A percentile compares a stretch with the other conserved stretches of the same genome.
Evolutionary conservation across 345 rosid genomes (phyloP).

Genomic region (Syzygium aqueum): DNA sequence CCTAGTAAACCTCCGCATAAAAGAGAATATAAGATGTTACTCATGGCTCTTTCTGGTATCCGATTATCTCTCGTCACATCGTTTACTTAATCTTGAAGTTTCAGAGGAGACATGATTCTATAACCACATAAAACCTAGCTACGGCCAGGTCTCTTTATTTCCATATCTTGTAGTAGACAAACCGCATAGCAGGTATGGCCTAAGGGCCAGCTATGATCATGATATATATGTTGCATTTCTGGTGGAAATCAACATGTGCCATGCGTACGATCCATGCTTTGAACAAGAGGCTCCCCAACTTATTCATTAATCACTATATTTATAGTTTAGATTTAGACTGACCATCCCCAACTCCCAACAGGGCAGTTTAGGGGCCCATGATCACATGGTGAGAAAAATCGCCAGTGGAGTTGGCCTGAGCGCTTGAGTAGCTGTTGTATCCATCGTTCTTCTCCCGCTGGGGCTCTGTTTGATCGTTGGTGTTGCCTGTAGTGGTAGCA

Average conservation of each 20-base stretch:
- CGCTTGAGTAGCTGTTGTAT: background rate
- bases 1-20: background rate
- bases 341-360: background rate
- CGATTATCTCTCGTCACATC: background rate
- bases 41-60: background rate
- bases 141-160: background rate
- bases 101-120: background rate
- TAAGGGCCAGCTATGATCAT: background rate
- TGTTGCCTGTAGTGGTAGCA: background rate
- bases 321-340: background rate
- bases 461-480: background rate
- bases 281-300: background rate
- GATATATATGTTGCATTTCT: background rate
- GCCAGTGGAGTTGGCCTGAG: background rate
- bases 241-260: background rate
- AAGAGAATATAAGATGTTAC: background rate
- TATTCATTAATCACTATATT: too few relatives aligned
- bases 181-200: background rate
- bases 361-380: background rate
- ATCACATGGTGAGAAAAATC: background rate
- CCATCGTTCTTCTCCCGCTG: background rate
- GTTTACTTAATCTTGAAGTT: background rate
- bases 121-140: background rate
- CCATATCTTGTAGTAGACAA: background rate
- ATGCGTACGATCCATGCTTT: background rate